These are phyloP conservation scores for Paecilomyces sp. DNA, from an alignment of 2,329 filamentous ascomycete genomes.

Conservation along the genomic window DNA sequence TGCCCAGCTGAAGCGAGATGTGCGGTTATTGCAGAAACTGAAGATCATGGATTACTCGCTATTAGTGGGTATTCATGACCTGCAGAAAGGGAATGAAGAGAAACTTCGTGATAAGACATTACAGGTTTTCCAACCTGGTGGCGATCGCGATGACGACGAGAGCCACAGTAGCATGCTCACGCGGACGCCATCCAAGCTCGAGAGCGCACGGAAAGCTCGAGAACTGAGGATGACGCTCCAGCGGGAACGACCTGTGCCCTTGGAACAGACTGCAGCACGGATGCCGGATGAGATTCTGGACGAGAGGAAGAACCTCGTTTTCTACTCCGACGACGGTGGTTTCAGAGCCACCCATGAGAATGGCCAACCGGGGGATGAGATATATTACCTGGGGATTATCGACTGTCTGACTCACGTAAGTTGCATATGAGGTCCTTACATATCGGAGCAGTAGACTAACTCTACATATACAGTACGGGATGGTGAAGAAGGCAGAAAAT, in stretches of 20 bases:
- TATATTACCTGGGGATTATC: slow-evolving; percentile 97
- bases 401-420: slow-evolving; percentile 95
- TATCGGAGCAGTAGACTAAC: slow-evolving; percentile 4
- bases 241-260: slow-evolving; percentile 84
- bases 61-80: slow-evolving; percentile 86
- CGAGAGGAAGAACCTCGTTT: slow-evolving; percentile 69
- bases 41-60: slow-evolving; percentile 99
- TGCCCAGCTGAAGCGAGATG: slow-evolving; percentile 80
- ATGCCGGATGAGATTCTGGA: slow-evolving; percentile 88
- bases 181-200: slow-evolving; percentile 86
- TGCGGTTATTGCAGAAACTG: slow-evolving; percentile 74
- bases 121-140: slow-evolving; percentile 87
- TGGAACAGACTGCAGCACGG: slow-evolving; percentile 71
- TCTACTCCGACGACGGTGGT: slow-evolving; percentile 90
- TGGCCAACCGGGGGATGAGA: slow-evolving; percentile 74
- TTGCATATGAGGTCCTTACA: slow-evolving; percentile 14
- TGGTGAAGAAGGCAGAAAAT: slow-evolving; percentile 90
- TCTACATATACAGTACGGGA: slow-evolving; percentile 61
- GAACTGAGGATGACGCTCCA: slow-evolving; percentile 90
- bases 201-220: slow-evolving; percentile 82
- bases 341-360: slow-evolving; percentile 90
- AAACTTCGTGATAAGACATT: slow-evolving; percentile 85
- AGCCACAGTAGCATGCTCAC: slow-evolving; percentile 62
- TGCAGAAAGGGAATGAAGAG: slow-evolving; percentile 86
- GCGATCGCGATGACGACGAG: slow-evolving; percentile 58